These are phyloP conservation scores for Mucor circinelloides DNA, from an alignment of 371 early-diverging fungal genomes.

Conservation along the genomic window DNA sequence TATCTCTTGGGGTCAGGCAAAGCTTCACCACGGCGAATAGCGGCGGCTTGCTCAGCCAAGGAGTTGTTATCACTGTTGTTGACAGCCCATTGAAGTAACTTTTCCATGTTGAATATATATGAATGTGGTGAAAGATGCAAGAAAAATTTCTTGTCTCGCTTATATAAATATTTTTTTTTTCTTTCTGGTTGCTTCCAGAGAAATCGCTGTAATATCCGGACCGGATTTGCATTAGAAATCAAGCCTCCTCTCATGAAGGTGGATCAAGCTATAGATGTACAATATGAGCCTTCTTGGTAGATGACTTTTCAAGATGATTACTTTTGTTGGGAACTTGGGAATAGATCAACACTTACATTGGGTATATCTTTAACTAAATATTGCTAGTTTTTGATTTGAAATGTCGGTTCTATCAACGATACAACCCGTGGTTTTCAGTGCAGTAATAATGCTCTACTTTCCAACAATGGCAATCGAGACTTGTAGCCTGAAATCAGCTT, in stretches of 20 bases:
- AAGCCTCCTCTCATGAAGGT: not conserved
- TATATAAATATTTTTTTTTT: slow-evolving; percentile 10
- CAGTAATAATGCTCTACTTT: too few relatives aligned
- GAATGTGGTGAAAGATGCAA: not conserved
- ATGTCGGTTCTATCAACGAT: too few relatives aligned
- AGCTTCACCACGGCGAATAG: slow-evolving; percentile 42
- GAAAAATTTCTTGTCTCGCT: not conserved
- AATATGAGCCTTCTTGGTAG: too few relatives aligned
- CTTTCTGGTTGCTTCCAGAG: slow-evolving; percentile 17
- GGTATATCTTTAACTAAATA: too few relatives aligned
- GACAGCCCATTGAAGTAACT: slow-evolving; percentile 89
- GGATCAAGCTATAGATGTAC: not conserved
- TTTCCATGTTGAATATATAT: slow-evolving; percentile 53
- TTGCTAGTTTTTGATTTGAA: too few relatives aligned
- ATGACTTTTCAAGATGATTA: too few relatives aligned
- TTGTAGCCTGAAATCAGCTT: too few relatives aligned
- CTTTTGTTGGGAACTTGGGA: too few relatives aligned
- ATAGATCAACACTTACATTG: too few relatives aligned
- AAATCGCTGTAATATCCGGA: not conserved
- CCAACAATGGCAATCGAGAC: too few relatives aligned
- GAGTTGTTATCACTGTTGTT: slow-evolving; percentile 72
- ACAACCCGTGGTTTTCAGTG: too few relatives aligned
- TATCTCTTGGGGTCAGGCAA: slow-evolving; percentile 41
- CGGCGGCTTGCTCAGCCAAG: slow-evolving; percentile 68
- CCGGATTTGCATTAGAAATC: slow-evolving; percentile 1